These are phyloP conservation scores for Microthlaspi erraticum DNA, from an alignment of 345 rosid species.

Conservation along the genomic window DNA sequence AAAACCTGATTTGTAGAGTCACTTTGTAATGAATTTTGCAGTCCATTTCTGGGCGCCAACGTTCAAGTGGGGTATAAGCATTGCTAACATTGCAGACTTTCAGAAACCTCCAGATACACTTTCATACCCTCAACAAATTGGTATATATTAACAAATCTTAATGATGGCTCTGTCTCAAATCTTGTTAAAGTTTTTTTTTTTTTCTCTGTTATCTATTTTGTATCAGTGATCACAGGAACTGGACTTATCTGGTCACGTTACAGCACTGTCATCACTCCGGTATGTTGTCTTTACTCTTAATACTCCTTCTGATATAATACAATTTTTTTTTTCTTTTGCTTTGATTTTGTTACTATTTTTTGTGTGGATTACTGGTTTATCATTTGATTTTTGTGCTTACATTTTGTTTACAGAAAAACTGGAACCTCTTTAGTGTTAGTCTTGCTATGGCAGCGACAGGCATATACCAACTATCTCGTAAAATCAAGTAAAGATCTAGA, in stretches of 20 bases:
- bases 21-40: not conserved
- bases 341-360: not conserved
- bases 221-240: conserved; percentile 28
- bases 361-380: conserved; percentile 3
- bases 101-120: conserved; percentile 81
- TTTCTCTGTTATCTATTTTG: not conserved
- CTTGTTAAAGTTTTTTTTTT: not conserved
- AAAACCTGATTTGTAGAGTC: not conserved
- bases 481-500: conserved; percentile 62
- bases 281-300: not conserved
- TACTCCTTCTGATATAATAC: not conserved
- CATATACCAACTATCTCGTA: conserved; percentile 78
- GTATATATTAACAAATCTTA: conserved; percentile 34
- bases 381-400: conserved; percentile 16
- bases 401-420: conserved; percentile 70
- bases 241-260: conserved; percentile 37
- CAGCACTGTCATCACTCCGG: conserved; percentile 36
- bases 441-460: conserved; percentile 87
- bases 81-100: conserved; percentile 86
- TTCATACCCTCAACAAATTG: conserved; percentile 89
- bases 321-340: not conserved
- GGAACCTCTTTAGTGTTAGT: conserved; percentile 91
- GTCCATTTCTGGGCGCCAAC: conserved; percentile 92
- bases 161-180: not conserved
- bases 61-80: conserved; percentile 93